Evolutionary conservation across 164 flowering plant species (phyloP).

Genomic region (Protea cynaroides): DNA sequence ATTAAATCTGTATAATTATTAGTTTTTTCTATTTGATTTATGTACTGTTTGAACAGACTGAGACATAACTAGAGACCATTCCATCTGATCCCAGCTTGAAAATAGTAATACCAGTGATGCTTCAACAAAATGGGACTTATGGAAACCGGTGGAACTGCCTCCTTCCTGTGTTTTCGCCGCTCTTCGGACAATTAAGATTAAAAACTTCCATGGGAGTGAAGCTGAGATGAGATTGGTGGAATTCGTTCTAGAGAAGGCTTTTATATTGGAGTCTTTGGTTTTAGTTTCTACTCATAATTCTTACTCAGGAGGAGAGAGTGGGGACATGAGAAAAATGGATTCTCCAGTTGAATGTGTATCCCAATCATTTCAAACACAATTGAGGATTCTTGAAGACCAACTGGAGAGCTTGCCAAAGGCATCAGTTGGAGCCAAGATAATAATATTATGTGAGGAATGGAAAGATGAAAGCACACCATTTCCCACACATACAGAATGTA

Average conservation of each 20-base stretch:
- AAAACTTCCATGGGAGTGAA: constrained; percentile 3
- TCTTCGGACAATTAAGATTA: constrained; percentile 9
- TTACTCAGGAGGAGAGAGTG: not conserved
- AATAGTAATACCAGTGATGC: not conserved
- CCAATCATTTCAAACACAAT: not conserved
- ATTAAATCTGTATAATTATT: not conserved
- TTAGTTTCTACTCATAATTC: constrained; percentile 5
- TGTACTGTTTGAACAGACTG: too few species aligned
- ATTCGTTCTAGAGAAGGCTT: constrained; percentile 7
- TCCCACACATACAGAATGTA: constrained; percentile 6
- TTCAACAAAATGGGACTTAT: not conserved
- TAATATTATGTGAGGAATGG: constrained; percentile 1
- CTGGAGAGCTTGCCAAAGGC: constrained; percentile 3
- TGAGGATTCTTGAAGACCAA: not conserved
- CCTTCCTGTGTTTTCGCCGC: not conserved
- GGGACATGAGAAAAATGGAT: too few species aligned
- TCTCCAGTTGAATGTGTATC: not conserved
- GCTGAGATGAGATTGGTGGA: constrained; percentile 8
- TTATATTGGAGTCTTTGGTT: not conserved
- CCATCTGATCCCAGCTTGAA: constrained; percentile 5
- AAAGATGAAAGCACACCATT: not conserved
- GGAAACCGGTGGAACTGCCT: not conserved
- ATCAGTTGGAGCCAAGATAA: constrained; percentile 5
- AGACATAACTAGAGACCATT: not conserved
- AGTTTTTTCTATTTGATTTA: not conserved